These are phyloP conservation scores for Rhodomyrtus psidioides DNA, from an alignment of 441 rosid species.

Conservation along the genomic window DNA sequence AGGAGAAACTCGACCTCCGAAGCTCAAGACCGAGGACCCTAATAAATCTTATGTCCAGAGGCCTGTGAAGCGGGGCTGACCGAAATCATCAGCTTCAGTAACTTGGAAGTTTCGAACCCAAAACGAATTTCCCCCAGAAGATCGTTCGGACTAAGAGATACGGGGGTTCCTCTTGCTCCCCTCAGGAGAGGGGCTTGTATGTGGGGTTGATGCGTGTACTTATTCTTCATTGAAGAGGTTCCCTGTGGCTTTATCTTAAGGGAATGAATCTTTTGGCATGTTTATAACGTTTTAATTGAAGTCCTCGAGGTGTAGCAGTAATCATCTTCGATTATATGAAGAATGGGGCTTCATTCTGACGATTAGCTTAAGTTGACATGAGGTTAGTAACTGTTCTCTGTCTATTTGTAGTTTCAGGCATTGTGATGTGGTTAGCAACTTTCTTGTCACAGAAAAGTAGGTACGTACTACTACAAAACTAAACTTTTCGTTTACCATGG, in stretches of 20 bases:
- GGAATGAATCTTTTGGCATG: neutral
- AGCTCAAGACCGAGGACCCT: slow-evolving; percentile 96
- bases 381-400: neutral
- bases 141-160: neutral
- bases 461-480: neutral
- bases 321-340: neutral
- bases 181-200: neutral
- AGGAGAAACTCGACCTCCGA: slow-evolving; percentile 94
- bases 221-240: neutral
- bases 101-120: neutral
- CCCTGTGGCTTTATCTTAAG: neutral
- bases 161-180: neutral
- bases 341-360: neutral
- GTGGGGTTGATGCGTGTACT: neutral
- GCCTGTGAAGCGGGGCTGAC: slow-evolving; percentile 82
- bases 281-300: neutral
- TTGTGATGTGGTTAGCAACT: neutral
- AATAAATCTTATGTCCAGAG: slow-evolving; percentile 97
- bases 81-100: neutral
- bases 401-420: neutral
- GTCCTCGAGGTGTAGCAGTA: neutral
- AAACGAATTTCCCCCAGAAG: neutral
- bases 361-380: neutral
- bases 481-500: neutral
- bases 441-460: neutral